These are phyloP conservation scores for Syncephalastrum sp. DNA, from an alignment of 371 early-diverging fungal genomes.

Conservation along the genomic window DNA sequence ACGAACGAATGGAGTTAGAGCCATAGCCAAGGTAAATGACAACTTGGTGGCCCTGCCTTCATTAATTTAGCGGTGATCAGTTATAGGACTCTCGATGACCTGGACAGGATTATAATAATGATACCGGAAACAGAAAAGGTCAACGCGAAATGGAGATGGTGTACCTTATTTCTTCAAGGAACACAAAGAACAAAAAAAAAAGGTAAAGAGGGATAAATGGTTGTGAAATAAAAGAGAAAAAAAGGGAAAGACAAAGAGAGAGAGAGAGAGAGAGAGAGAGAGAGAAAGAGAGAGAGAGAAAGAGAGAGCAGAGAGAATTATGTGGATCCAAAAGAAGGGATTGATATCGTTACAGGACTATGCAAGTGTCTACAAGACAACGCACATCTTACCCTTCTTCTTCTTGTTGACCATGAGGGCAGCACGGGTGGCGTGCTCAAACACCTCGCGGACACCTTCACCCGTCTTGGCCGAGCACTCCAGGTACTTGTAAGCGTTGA, in stretches of 20 bases:
- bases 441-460: constrained; percentile 75
- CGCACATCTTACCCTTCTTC: constrained; percentile 24
- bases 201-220: constrained; percentile 4
- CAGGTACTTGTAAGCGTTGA: constrained; percentile 75
- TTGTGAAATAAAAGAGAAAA: not conserved
- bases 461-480: constrained; percentile 76
- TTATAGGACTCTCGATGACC: no score
- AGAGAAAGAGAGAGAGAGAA: not conserved
- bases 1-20: no score
- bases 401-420: constrained; percentile 51
- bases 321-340: no score
- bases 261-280: constrained; percentile 1
- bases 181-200: not conserved
- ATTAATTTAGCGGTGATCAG: no score
- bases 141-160: not conserved
- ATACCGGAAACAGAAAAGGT: no score
- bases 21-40: no score
- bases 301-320: constrained; percentile 1
- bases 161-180: no score
- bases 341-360: no score
- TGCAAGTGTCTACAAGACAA: constrained; percentile 19
- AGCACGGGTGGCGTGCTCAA: constrained; percentile 67
- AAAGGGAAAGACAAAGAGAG: not conserved
- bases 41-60: no score
- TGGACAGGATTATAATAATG: no score